Evolutionary conservation across 139 green algal genomes (phyloP).

Genomic region (Tetradesmus obliquus): DNA sequence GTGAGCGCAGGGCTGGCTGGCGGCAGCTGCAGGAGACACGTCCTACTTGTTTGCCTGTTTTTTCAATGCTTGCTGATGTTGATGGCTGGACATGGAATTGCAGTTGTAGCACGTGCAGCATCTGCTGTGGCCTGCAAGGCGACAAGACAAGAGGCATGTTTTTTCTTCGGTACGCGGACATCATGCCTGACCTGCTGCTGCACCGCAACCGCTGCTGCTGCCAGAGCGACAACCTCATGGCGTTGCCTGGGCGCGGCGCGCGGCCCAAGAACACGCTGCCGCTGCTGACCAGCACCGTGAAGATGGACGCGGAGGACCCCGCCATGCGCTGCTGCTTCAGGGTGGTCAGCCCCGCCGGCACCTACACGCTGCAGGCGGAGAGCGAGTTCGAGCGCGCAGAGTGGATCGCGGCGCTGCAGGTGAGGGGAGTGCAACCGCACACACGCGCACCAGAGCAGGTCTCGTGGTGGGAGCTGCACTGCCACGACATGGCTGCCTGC

Average conservation of each 20-base stretch:
- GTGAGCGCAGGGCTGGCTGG: background rate
- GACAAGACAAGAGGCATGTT: too few species aligned
- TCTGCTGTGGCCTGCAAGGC: too few species aligned
- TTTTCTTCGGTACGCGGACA: too few species aligned
- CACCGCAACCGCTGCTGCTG: too few species aligned
- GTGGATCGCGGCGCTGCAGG: constrained; percentile 87
- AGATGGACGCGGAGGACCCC: constrained; percentile 83
- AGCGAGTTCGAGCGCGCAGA: constrained; percentile 76
- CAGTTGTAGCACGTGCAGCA: too few species aligned
- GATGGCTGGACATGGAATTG: too few species aligned
- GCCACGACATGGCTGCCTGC: too few species aligned
- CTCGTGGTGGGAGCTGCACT: too few species aligned
- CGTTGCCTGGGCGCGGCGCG: constrained; percentile 16
- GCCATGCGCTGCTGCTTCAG: constrained; percentile 65
- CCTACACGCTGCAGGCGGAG: constrained; percentile 87
- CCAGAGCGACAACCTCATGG: constrained; percentile 29
- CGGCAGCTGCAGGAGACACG: background rate
- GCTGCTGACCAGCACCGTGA: constrained; percentile 90
- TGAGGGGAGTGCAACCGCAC: background rate
- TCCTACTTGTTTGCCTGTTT: background rate
- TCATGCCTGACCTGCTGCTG: background rate
- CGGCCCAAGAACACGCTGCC: constrained; percentile 79
- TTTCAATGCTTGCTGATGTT: background rate
- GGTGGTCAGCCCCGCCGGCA: constrained; percentile 82
- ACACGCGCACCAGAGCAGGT: too few species aligned